Evolutionary conservation across 805 yeast species (phyloP).

Genomic region (Metschnikowia noctiluminum): DNA sequence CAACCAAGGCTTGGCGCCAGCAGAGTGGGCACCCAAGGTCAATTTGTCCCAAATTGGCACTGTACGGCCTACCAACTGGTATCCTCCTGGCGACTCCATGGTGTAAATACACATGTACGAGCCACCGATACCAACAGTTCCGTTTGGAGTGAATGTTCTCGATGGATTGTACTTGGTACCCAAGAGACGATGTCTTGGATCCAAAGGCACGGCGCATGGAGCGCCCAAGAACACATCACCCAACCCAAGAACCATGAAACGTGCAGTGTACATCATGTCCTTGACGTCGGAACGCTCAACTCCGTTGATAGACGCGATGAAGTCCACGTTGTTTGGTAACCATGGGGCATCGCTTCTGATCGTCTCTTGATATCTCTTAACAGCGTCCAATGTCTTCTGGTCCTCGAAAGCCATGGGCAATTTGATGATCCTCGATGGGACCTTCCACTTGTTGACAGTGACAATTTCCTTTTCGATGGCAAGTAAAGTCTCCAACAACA

Average conservation of each 20-base stretch:
- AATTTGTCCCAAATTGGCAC: conserved; percentile 97
- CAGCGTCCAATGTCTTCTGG: conserved; percentile 82
- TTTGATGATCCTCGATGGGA: conserved; percentile 75
- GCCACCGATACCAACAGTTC: conserved; percentile 97
- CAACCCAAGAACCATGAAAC: conserved; percentile 87
- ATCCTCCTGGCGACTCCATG: conserved; percentile 98
- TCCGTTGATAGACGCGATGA: conserved; percentile 85
- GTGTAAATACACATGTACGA: conserved; percentile 98
- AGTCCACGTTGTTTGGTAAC: conserved; percentile 97
- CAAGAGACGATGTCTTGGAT: conserved; percentile 88
- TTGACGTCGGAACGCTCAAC: conserved; percentile 71
- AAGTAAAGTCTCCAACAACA: conserved; percentile 58
- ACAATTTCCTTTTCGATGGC: conserved; percentile 75
- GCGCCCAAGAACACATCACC: conserved; percentile 98
- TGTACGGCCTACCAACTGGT: conserved; percentile 94
- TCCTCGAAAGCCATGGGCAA: conserved; percentile 98
- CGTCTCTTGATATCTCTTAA: conserved; percentile 87
- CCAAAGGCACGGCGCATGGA: conserved; percentile 97
- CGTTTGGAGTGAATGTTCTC: conserved; percentile 92
- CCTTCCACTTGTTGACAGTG: conserved; percentile 77
- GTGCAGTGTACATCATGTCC: conserved; percentile 83
- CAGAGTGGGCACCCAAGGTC: conserved; percentile 63
- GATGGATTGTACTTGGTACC: conserved; percentile 97
- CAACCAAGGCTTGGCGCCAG: conserved; percentile 74
- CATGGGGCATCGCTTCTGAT: conserved; percentile 93